Base-by-base conservation (phyloP, 345 rosid genomes). In the Noccaea bulbosa region DNA sequence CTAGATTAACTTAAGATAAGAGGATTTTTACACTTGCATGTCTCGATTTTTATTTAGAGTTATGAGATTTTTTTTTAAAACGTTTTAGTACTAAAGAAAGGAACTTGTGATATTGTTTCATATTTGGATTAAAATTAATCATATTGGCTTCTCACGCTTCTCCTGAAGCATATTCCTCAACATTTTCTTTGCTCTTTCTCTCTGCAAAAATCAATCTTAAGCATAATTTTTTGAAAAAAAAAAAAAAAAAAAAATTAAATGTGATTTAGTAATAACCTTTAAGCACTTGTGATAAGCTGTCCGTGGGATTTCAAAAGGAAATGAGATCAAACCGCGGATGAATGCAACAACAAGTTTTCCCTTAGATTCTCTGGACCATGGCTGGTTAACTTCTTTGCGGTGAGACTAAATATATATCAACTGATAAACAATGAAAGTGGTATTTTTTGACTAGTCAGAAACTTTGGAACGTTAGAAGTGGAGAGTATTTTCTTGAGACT, bases 111-210 rank as follows among this genome's bases (percentile, higher is more conserved):
- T n/a, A n/a, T n/a, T n/a, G n/a, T n/a, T n/a, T n/a, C n/a, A n/a
- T n/a, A n/a, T n/a, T n/a, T n/a, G n/a, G n/a, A n/a, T n/a, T n/a
- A n/a, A n/a, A n/a, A n/a, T n/a, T n/a, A n/a, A n/a, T n/a, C n/a
- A n/a, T n/a, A 88, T 65, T 6, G 90, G 94, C 15, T 73, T 83
- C 48, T 45, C 74, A 46, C 84, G 74, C 75, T 97, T 86, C 74
- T 91, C 90, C 20, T 84, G 82, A 69, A 91, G 88, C 85, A 88
- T 67, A 66, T 73, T 80, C 79, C 79, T 89, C 62, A 93, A 78
- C 91, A 87, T 84, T 70, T 75, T 85, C 96, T 88, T 91, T 67
- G 94, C 96, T 65, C 72, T 86, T 74, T 85, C 84, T 74, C 98
- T 85, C 98, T 93, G 86, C 59, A 67, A 82, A 15, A 51, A 66